Conservation (phyloP, 2,329 filamentous ascomycete genomes). For the Penicillium sp. region DNA sequence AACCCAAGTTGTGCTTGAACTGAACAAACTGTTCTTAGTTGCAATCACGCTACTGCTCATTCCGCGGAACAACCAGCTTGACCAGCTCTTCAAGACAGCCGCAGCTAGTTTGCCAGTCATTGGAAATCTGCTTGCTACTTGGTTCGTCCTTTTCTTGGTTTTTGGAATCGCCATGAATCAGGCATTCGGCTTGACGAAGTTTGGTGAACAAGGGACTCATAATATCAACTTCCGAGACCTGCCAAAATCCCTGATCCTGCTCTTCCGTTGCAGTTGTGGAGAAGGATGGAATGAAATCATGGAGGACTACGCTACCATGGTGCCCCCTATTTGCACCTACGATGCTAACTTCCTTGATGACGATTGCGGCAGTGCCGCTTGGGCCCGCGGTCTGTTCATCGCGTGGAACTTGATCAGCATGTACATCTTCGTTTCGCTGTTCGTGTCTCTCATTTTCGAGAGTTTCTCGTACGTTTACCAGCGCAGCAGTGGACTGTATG, state of each 20-base stretch:
- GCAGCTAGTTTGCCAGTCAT: conserved; percentile 91
- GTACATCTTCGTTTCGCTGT: conserved; percentile 99
- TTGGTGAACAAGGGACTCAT: conserved; percentile 70
- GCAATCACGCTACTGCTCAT: conserved; percentile 88
- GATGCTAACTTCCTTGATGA: conserved; percentile 75
- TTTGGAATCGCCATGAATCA: conserved; percentile 97
- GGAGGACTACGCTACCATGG: conserved; percentile 88
- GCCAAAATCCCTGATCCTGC: conserved; percentile 87
- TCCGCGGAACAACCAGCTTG: conserved; percentile 92
- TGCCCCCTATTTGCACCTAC: conserved; percentile 78
- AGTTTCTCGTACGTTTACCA: conserved; percentile 99
- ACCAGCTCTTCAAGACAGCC: conserved; percentile 98
- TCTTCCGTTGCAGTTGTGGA: conserved; percentile 91
- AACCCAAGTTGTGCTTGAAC: conserved; percentile 67
- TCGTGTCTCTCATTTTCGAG: conserved; percentile 98
- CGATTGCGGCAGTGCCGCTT: conserved; percentile 88
- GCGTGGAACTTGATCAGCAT: conserved; percentile 99
- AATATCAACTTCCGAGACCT: conserved; percentile 94
- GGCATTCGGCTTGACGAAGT: conserved; percentile 91
- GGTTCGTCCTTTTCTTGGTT: conserved; percentile 95
- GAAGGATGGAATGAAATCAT: conserved; percentile 97
- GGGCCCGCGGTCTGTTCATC: conserved; percentile 89
- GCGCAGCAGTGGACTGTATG: conserved; percentile 86
- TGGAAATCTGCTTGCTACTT: conserved; percentile 88
- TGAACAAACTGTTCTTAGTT: conserved; percentile 94